Percentiles rank a stretch among this genome's conserved stretches.
Evolutionary conservation across 495 filamentous ascomycete species (phyloP).

Genomic region (Aspergillus indologenus): DNA sequence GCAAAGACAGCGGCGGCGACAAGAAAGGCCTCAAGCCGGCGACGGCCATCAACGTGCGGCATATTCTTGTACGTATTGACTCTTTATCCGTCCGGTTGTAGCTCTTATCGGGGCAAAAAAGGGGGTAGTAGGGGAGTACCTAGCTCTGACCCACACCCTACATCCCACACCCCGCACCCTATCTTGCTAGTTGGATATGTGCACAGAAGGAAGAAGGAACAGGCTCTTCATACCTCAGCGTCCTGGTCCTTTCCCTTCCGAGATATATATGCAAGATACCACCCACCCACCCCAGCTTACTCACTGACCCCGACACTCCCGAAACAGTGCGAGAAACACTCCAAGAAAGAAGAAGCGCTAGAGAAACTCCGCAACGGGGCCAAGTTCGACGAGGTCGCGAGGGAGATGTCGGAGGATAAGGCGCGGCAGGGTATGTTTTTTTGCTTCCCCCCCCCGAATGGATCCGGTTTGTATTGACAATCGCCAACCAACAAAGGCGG

Average conservation of each 20-base stretch:
- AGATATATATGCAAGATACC: too few species aligned
- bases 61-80: constrained; percentile 70
- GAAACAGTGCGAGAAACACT: constrained; percentile 76
- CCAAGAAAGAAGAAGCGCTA: constrained; percentile 84
- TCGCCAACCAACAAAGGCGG: constrained; percentile 59
- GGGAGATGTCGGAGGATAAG: constrained; percentile 86
- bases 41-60: constrained; percentile 77
- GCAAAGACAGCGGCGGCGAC: constrained; percentile 44
- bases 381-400: constrained; percentile 87
- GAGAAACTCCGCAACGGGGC: constrained; percentile 70
- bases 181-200: too few species aligned
- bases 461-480: not conserved
- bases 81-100: too few species aligned
- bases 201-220: too few species aligned
- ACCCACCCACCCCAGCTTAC: not conserved
- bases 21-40: constrained; percentile 64
- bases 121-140: too few species aligned
- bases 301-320: too few species aligned
- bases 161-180: too few species aligned
- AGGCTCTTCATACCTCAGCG: too few species aligned
- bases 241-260: constrained; percentile 7
- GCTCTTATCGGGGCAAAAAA: too few species aligned
- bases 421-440: constrained; percentile 65
- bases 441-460: not conserved
- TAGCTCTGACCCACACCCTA: too few species aligned